A percentile compares a stretch with the other conserved stretches of the same genome.
phyloP scores from a whole-genome alignment of 768 basidiomycete species.

The Podaxis carcinomalis region DNA sequence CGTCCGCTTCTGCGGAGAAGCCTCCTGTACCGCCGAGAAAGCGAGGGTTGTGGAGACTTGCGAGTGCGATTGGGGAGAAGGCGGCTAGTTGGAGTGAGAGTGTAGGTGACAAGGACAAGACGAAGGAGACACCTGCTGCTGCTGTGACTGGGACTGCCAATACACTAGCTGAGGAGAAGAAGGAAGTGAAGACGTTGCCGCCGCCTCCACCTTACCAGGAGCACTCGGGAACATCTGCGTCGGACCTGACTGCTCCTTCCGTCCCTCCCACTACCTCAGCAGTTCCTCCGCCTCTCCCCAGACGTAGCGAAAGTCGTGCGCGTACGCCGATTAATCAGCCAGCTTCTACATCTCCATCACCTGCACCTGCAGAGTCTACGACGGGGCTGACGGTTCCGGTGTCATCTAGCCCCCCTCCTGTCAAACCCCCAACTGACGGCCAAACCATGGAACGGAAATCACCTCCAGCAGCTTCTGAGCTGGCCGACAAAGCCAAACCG shows the following conservation, averaged over 20 bases:
- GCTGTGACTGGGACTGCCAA: background rate
- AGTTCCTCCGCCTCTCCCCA: constrained; percentile 48
- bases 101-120: constrained; percentile 36
- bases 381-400: background rate
- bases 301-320: constrained; percentile 36
- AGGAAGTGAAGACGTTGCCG: constrained; percentile 11
- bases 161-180: background rate
- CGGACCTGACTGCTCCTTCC: background rate
- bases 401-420: background rate
- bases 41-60: constrained; percentile 65
- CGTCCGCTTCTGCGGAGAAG: constrained; percentile 28
- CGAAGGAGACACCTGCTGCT: constrained; percentile 14
- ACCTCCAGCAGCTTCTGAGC: background rate
- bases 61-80: constrained; percentile 54
- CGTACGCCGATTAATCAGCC: constrained; percentile 14
- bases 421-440: background rate
- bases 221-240: background rate
- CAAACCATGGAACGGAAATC: background rate
- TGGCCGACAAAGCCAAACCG: background rate
- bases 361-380: background rate
- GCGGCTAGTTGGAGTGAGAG: constrained; percentile 53
- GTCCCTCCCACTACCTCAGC: constrained; percentile 8
- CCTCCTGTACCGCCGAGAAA: constrained; percentile 64
- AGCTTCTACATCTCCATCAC: background rate
- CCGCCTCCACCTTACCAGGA: constrained; percentile 13